Percentiles rank a stretch among this genome's conserved stretches.
Evolutionary conservation across 129 eudicot genomes (phyloP).

Genomic region (Tagetes patula): DNA sequence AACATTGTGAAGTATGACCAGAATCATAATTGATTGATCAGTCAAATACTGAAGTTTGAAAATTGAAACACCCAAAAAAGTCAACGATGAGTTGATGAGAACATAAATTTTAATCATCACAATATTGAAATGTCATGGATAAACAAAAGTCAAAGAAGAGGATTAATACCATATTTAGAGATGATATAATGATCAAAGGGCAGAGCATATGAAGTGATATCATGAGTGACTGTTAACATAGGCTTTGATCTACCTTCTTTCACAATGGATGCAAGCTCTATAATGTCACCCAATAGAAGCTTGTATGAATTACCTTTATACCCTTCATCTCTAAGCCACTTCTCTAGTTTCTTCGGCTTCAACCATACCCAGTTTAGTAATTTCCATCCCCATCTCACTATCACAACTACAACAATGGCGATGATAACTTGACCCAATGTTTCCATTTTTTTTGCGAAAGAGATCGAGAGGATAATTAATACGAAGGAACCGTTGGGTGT

Average conservation of each 20-base stretch:
- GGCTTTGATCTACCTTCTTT: conserved; percentile 21
- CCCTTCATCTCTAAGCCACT: conserved; percentile 28
- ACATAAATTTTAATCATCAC: neutral
- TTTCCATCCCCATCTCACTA: neutral
- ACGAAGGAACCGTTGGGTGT: neutral
- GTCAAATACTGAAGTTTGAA: neutral
- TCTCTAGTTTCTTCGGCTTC: conserved; percentile 30
- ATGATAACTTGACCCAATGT: conserved; percentile 2
- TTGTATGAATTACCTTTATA: conserved; percentile 31
- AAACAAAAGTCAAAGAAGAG: neutral
- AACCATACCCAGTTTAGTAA: conserved; percentile 3
- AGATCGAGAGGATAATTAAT: neutral
- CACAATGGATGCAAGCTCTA: conserved; percentile 7
- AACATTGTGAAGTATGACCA: no score
- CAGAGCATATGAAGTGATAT: conserved; percentile 17
- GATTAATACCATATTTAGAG: conserved; percentile 32
- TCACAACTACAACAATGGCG: conserved; percentile 21
- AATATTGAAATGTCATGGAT: neutral
- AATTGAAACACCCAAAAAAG: neutral
- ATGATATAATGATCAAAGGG: conserved; percentile 29
- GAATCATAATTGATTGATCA: neutral
- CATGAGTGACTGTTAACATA: conserved; percentile 18
- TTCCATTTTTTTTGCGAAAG: conserved; percentile 7
- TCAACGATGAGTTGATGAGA: no score
- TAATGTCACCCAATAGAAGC: conserved; percentile 33